Base-by-base conservation (phyloP, 257 asterid genomes). In the Perilla frutescens region DNA sequence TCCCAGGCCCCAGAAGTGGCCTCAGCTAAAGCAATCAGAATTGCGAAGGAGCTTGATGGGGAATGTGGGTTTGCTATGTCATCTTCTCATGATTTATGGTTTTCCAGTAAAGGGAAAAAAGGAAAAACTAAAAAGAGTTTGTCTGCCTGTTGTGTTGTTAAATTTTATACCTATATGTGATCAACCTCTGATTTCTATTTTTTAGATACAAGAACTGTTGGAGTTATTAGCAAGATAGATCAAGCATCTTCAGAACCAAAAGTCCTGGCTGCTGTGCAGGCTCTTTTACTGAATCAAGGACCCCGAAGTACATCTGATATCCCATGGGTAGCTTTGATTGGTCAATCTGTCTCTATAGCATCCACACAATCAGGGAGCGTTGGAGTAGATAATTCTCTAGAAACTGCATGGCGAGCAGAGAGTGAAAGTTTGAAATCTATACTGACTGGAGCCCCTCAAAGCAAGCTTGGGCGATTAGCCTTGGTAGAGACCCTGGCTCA, bases 401-500 rank as follows among this genome's bases (percentile, higher is more conserved):
- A 92, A 88, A 83, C 96, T 75, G 98, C 98, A 62, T 92, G 98
- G 98, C 84, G 86, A 62, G 98, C 96, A 15, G 98, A 92, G 81
- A 86, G 86, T 80, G 98, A 92, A 70, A 92, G 94, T 81, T 78
- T 92, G 72, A 92, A 92, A 82, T 92, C 98, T 65, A 88, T 90
- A 50, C 77, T 92, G 69, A 72, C 87, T 34, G 90, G 95, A 40
- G 92, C 90, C 55, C 98, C 98, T 69, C 96, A 88, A 75, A 85
- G 86, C 87, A 92, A 92, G 86, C 93, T 92, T 56, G 98, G 98
- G 65, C 85, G 98, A 80, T 81, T 90, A 77, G 96, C 98, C 66
- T 76, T 92, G 86, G 91, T 92, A 40, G 96, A 92, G 79, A 86
- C 94, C 76, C 85, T 92, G 66, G 88, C 96, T 56, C 89, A 88